Base-by-base conservation (phyloP, 139 green algal species). In the Mychonastes homosphaera region DNA sequence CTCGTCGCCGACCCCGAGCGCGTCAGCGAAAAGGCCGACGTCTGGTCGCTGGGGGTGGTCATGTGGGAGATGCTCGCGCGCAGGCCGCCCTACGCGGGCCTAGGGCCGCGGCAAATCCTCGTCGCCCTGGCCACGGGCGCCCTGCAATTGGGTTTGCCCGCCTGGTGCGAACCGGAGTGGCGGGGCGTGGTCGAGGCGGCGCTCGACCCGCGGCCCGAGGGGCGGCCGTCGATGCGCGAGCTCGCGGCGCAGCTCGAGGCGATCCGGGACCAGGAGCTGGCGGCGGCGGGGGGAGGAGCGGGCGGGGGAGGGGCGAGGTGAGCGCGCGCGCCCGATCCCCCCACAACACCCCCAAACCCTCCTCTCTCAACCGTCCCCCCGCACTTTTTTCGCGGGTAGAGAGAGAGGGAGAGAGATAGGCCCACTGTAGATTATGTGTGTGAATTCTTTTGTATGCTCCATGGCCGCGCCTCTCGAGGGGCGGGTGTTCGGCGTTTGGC, bases 121-220 rank as follows among this genome's bases (percentile, higher is more conserved):
- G 56, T 64, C 45, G 70, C 69, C 32, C 67, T 86, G 38, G 80
- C 82, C 72, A 61, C 77, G 6, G 76, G 75, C 71, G 76, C 66
- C 47, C 70, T 87, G 41, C 71, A 82, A 54, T 74, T 83, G 51
- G 53, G 71, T 56, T 73, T 87, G 2, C 83, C 84, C 13, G 64
- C 70, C 45, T 79, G 70, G 70, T 89, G 81, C 53, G 84, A 92
- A 70, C 73, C 79, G 8, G 75, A 87, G 65, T 92, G 84, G 84
- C 70, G 73, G 0, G 52, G 54, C 1, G 71, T 90, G 33, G 71
- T 92, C 64, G 77, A 87, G 64, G 65, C 65, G 15, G 90, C 83
- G 79, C 79, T 85, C 79, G 76, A 87, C 56, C 59, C 72, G 28
- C 77, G 80, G 62, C 82, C 84, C 10, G 38, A 41, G 21, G 53